Conservation (phyloP, 2,329 filamentous ascomycete genomes). For the Aspergillus felis region DNA sequence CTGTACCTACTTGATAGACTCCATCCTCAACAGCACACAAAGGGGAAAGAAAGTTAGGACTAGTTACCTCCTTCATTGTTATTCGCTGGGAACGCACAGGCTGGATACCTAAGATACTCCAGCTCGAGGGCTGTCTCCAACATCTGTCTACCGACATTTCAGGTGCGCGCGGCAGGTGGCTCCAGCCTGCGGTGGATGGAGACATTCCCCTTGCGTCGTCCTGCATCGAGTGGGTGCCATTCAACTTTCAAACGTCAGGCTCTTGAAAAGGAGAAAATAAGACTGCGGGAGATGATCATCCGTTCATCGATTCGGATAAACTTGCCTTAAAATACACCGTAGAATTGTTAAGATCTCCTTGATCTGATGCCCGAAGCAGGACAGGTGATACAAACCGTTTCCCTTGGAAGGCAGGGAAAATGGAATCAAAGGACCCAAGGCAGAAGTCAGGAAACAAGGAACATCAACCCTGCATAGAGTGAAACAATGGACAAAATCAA, state of each 20-base stretch:
- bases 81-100: not conserved
- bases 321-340: not conserved
- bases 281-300: not conserved
- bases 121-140: not conserved
- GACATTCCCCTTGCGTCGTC: slow-evolving; percentile 20
- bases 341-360: not conserved
- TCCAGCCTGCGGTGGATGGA: slow-evolving; percentile 7
- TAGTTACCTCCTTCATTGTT: not conserved
- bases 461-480: not conserved
- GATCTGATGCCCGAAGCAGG: not conserved
- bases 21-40: not conserved
- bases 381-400: not conserved
- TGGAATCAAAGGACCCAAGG: not conserved
- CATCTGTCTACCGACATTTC: not conserved
- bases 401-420: not conserved
- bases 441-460: not conserved
- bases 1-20: not conserved
- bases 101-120: not conserved
- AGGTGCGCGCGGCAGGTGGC: slow-evolving; percentile 15
- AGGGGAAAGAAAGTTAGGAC: not conserved
- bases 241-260: not conserved
- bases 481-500: not conserved
- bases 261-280: not conserved
- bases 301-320: not conserved
- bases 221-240: slow-evolving; percentile 4